Evolutionary conservation across 2,329 filamentous ascomycete species (phyloP).

Genomic region (Lasiodiplodia citricola): DNA sequence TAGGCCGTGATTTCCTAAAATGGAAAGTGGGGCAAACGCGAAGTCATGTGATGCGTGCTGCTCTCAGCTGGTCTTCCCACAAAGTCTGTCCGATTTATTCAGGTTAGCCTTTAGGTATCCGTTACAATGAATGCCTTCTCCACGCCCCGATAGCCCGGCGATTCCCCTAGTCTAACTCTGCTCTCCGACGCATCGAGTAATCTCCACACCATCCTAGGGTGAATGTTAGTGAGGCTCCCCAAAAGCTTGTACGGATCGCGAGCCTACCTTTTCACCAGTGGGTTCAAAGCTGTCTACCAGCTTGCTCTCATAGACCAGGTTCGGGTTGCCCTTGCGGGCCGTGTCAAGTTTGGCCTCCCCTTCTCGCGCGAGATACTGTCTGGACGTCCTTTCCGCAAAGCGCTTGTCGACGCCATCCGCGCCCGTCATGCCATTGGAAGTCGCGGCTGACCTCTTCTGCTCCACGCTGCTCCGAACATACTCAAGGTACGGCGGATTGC

Average conservation of each 20-base stretch:
- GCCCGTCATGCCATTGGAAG: constrained; percentile 38
- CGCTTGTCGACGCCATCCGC: constrained; percentile 41
- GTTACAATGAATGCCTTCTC: neutral
- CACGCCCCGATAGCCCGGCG: neutral
- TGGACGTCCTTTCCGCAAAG: constrained; percentile 53
- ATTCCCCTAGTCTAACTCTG: constrained; percentile 12
- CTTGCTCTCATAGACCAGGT: constrained; percentile 68
- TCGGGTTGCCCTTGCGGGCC: constrained; percentile 62
- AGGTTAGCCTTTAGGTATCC: neutral
- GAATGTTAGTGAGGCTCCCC: constrained; percentile 23
- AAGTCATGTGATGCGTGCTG: neutral
- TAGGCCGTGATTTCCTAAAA: neutral
- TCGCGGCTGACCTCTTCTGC: constrained; percentile 60
- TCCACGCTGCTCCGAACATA: constrained; percentile 70
- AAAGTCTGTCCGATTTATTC: too few species aligned
- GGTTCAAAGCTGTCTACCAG: constrained; percentile 71
- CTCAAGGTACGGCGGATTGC: constrained; percentile 71
- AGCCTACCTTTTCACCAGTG: constrained; percentile 67
- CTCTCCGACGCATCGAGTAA: constrained; percentile 62
- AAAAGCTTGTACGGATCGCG: neutral
- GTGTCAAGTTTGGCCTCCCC: constrained; percentile 51
- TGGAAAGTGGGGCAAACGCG: neutral
- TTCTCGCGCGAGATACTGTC: constrained; percentile 55
- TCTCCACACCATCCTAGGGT: constrained; percentile 68
- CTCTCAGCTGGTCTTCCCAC: neutral